Evolutionary conservation across 495 filamentous ascomycete genomes (phyloP).

Genomic region (Amphirosellinia nigrospora): DNA sequence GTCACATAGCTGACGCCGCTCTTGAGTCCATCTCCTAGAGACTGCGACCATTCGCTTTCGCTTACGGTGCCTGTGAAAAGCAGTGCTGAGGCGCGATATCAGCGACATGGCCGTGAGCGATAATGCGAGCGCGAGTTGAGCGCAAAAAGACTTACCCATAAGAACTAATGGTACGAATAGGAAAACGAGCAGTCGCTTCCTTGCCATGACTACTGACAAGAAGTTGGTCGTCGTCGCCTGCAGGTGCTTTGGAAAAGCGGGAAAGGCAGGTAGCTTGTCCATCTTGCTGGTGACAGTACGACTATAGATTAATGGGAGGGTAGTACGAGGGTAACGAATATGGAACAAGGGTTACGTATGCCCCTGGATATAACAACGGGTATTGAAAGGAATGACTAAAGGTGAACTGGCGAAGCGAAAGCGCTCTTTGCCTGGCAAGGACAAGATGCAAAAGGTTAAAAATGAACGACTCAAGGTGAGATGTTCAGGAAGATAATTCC

Average conservation of each 20-base stretch:
- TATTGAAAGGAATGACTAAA: slow-evolving; percentile 26
- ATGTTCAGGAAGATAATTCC: slow-evolving; percentile 11
- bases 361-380: slow-evolving; percentile 1
- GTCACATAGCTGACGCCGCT: slow-evolving; percentile 41
- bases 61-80: slow-evolving; percentile 38
- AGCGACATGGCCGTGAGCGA: not conserved
- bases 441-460: slow-evolving; percentile 12
- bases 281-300: slow-evolving; percentile 24
- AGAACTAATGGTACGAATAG: slow-evolving; percentile 39
- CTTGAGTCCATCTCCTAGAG: slow-evolving; percentile 38
- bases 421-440: slow-evolving; percentile 3
- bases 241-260: slow-evolving; percentile 24
- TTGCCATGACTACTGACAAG: slow-evolving; percentile 40
- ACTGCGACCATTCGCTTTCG: slow-evolving; percentile 42
- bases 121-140: not conserved
- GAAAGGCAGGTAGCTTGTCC: slow-evolving; percentile 36
- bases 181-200: slow-evolving; percentile 39
- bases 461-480: slow-evolving; percentile 15
- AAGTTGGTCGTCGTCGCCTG: slow-evolving; percentile 26
- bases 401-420: slow-evolving; percentile 20
- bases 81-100: slow-evolving; percentile 24
- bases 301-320: slow-evolving; percentile 13
- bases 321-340: slow-evolving; percentile 6
- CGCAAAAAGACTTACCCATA: slow-evolving; percentile 28
- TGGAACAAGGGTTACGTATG: slow-evolving; percentile 19